A percentile compares a stretch with the other conserved stretches of the same genome.
Evolutionary conservation across 208 protist species (phyloP).

Genomic region (Angomonas desouzai): DNA sequence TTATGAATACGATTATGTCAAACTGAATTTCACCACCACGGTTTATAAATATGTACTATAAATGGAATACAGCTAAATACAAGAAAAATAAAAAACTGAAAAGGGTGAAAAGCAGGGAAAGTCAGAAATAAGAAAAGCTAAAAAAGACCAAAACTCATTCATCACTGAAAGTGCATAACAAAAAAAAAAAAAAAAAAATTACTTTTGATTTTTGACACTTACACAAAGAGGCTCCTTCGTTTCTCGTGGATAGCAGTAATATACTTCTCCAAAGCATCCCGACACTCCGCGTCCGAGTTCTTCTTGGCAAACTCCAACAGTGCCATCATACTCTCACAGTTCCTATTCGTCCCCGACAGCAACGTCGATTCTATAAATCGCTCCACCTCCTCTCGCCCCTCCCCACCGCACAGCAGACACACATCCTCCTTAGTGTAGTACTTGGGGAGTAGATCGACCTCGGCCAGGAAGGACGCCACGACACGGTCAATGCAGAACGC

Average conservation of each 20-base stretch:
- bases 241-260: background rate
- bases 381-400: conserved; percentile 11
- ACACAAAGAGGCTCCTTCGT: background rate
- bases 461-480: conserved; percentile 39
- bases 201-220: too few species aligned
- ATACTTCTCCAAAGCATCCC: background rate
- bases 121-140: conserved; percentile 9
- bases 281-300: background rate
- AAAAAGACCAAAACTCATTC: conserved; percentile 8
- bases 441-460: conserved; percentile 30
- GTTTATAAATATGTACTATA: too few species aligned
- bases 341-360: conserved; percentile 65
- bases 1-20: too few species aligned
- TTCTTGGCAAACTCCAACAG: conserved; percentile 37
- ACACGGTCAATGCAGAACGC: conserved; percentile 57
- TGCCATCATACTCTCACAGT: conserved; percentile 34
- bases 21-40: too few species aligned
- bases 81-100: conserved; percentile 5
- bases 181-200: conserved; percentile 9
- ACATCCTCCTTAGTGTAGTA: conserved; percentile 41
- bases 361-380: conserved; percentile 49
- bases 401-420: conserved; percentile 29
- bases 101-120: conserved; percentile 10
- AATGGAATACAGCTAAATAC: conserved; percentile 2
- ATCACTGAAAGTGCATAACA: background rate